Conservation (phyloP, 2,329 filamentous ascomycete species). For the Ophiostoma fasciatum region DNA sequence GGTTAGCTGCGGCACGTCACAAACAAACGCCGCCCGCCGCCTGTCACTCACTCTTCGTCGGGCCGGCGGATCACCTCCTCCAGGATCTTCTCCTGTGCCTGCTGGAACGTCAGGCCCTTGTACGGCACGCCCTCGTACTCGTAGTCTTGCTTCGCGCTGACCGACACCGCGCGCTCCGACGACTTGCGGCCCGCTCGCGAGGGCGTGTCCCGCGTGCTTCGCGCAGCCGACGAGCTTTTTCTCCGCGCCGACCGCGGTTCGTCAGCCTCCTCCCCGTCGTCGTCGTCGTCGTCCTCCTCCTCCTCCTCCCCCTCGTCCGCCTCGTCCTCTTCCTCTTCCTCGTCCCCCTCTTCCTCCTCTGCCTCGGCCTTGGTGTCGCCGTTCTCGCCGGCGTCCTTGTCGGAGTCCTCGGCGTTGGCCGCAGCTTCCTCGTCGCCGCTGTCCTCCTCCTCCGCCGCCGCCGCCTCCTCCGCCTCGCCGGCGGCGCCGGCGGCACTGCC, state of each 20-base stretch:
- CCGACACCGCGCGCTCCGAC: slow-evolving; percentile 5
- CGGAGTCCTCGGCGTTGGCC: slow-evolving; percentile 21
- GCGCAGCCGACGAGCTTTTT: slow-evolving; percentile 6
- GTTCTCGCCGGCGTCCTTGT: slow-evolving; percentile 23
- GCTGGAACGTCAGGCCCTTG: slow-evolving; percentile 61
- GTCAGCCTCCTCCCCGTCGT: slow-evolving; percentile 12
- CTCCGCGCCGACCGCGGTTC: slow-evolving; percentile 12
- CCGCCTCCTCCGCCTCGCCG: slow-evolving; percentile 17
- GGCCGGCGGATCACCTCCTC: slow-evolving; percentile 56
- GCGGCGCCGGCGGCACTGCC: slow-evolving; percentile 11
- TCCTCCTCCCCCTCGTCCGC: slow-evolving; percentile 18
- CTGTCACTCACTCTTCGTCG: slow-evolving; percentile 42
- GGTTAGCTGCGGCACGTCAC: background rate
- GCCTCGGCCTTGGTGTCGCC: slow-evolving; percentile 1
- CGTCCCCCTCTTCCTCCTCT: slow-evolving; percentile 7
- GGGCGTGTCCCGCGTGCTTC: slow-evolving; percentile 4
- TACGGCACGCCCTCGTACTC: slow-evolving; percentile 46
- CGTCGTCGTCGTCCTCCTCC: slow-evolving; percentile 20
- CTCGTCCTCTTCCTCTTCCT: slow-evolving; percentile 12
- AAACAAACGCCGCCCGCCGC: no score
- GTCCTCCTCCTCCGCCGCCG: slow-evolving; percentile 21
- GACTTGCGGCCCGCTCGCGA: slow-evolving; percentile 7
- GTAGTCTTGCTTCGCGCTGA: slow-evolving; percentile 25
- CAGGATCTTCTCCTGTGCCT: slow-evolving; percentile 75
- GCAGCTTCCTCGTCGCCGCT: slow-evolving; percentile 18